Conservation (phyloP, 768 basidiomycete genomes). For the Imleria badia region DNA sequence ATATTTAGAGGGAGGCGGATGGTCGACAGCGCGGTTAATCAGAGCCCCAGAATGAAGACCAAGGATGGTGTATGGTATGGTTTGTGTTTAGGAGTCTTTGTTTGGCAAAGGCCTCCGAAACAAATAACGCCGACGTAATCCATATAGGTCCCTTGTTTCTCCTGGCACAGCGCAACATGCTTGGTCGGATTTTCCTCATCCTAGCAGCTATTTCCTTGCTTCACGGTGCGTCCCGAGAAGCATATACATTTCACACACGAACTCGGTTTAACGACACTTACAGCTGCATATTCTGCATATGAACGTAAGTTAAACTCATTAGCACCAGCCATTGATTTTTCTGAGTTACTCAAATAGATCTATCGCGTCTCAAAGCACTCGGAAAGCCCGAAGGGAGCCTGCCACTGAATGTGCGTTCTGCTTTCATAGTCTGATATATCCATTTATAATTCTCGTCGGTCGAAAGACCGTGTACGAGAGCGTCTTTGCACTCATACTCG, state of each 20-base stretch:
- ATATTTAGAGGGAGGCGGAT: not conserved
- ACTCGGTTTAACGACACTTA: not conserved
- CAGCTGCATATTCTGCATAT: conserved; percentile 80
- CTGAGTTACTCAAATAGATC: conserved; percentile 45
- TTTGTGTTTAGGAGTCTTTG: conserved; percentile 1
- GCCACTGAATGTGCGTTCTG: conserved; percentile 55
- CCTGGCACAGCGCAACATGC: conserved; percentile 35
- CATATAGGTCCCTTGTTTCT: too few species aligned
- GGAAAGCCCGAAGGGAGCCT: conserved; percentile 66
- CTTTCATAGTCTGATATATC: not conserved
- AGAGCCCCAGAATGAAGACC: too few species aligned
- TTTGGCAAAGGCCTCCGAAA: conserved; percentile 12
- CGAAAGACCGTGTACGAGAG: conserved; percentile 68
- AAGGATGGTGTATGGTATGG: too few species aligned
- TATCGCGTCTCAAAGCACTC: conserved; percentile 74
- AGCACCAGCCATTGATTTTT: conserved; percentile 19
- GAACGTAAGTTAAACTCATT: conserved; percentile 53
- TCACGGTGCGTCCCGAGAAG: conserved; percentile 44
- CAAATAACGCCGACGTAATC: not conserved
- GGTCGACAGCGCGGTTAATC: not conserved
- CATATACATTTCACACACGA: not conserved
- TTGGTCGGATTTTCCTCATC: conserved; percentile 46
- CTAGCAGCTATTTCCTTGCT: conserved; percentile 48
- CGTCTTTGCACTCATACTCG: conserved; percentile 59
- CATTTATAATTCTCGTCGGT: not conserved